These are phyloP conservation scores for Rhinocladiella similis DNA, from an alignment of 2,329 filamentous ascomycete genomes.

Conservation along the genomic window DNA sequence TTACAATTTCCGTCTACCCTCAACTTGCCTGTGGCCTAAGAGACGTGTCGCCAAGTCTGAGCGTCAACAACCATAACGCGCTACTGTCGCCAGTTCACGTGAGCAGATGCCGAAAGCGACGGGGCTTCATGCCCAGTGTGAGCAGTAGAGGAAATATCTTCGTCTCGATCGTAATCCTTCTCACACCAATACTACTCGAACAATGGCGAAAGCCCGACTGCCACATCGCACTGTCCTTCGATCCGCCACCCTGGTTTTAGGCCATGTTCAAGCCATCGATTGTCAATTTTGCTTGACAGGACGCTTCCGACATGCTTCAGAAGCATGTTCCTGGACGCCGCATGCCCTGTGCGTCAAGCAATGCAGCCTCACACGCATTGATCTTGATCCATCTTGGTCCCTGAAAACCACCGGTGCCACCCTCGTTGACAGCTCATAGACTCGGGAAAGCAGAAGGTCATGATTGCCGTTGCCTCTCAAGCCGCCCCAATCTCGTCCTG, in stretches of 20 bases:
- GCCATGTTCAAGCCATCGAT: neutral
- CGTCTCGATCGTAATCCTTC: no score
- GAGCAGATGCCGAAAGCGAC: neutral
- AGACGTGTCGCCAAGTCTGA: slow-evolving; percentile 2
- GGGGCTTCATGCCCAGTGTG: no score
- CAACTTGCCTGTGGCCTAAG: neutral
- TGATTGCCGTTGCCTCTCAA: neutral
- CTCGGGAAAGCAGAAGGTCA: neutral
- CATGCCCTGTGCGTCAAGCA: no score
- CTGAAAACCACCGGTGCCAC: neutral
- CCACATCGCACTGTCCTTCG: neutral
- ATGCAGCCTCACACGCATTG: no score
- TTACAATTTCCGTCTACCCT: neutral
- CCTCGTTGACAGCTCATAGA: neutral
- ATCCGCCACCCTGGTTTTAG: neutral
- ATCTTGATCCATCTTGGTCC: neutral
- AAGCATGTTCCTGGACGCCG: neutral
- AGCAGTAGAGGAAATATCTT: no score
- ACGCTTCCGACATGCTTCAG: neutral
- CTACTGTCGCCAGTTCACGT: neutral
- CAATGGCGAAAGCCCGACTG: neutral
- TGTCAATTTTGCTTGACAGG: neutral
- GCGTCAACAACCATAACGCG: neutral
- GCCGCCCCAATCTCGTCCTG: neutral
- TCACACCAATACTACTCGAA: neutral